Evolutionary conservation across 2,329 filamentous ascomycete genomes (phyloP), one percentile per base, ranked within the genome.

Genomic region (Fusarium abutilonis): DNA sequence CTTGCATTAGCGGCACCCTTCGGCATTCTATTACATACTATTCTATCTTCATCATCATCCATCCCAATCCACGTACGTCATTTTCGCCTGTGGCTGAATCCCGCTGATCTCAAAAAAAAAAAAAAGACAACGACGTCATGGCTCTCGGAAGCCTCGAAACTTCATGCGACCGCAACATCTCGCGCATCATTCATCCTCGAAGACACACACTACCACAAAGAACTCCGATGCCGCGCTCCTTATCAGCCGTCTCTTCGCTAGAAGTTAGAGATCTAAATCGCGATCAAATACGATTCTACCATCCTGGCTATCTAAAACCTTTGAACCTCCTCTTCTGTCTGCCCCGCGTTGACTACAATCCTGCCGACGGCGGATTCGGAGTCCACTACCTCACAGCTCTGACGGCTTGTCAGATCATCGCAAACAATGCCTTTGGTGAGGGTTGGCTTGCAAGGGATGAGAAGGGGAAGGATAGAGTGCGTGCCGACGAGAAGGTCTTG

Each of bases 251-350:
- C 4, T 65, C 63, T 9, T 63, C 63, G 0, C 35, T 65, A 1
- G 63, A 65, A 39, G 61, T 65, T 21, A 45, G 59, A 13, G 60
- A 65, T 14, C 49, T 65, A 0, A 66, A 66, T 5, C 38, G 63
- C 26, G 63, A 65, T 17, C 63, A 65, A 34, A 62, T 65, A 8
- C 63, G 63, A 29, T 65, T 66, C 38, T 67, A 63, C 9, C 64
- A 67, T 9, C 64, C 64, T 1, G 64, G 64, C 9, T 67, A 67
- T 4, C 19, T 51, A 1, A 67, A 56, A 13, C 64, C 64, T 1
- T 44, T 65, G 5, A 67, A 65, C 15, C 17, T 67, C 6, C 39
- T 67, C 19, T 59, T 67, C 28, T 59, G 64, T 13, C 11, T 67
- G 13, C 64, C 64, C 3, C 64, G 64, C 2, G 64, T 67, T 3